Conservation (phyloP, 305 asterid genomes). For the Fraxinus latifolia region DNA sequence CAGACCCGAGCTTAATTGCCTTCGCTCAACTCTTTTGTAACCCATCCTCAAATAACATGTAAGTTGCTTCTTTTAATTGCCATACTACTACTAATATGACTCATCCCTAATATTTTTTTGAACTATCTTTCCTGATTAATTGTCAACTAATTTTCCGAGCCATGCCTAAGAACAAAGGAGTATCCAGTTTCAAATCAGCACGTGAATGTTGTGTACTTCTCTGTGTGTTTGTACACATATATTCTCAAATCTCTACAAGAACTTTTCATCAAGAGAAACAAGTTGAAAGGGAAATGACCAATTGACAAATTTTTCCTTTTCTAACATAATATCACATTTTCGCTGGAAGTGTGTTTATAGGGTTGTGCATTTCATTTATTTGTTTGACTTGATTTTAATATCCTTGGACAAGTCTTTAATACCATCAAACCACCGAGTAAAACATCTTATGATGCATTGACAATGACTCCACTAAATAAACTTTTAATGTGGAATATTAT, state of each 20-base stretch:
- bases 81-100: constrained; percentile 6
- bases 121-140: not conserved
- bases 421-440: not conserved
- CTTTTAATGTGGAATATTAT: not conserved
- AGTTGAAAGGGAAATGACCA: not conserved
- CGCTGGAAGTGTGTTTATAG: not conserved
- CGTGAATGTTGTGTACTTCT: not conserved
- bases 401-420: not conserved
- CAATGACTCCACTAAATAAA: not conserved
- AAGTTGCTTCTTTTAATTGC: constrained; percentile 26
- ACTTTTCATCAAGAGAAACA: not conserved
- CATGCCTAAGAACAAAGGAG: not conserved
- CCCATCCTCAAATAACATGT: constrained; percentile 74
- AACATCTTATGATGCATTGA: not conserved
- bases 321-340: not conserved
- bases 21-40: constrained; percentile 86
- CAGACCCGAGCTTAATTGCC: constrained; percentile 91
- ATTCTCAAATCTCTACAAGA: not conserved
- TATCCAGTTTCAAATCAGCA: not conserved
- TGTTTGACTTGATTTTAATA: not conserved
- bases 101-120: not conserved
- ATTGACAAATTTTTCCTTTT: not conserved
- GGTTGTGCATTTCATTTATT: not conserved
- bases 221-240: not conserved
- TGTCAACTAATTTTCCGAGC: not conserved